Evolutionary conservation across 2,329 filamentous ascomycete genomes (phyloP), one percentile per base, ranked within the genome.

Genomic region (Dactylellina cionopaga): DNA sequence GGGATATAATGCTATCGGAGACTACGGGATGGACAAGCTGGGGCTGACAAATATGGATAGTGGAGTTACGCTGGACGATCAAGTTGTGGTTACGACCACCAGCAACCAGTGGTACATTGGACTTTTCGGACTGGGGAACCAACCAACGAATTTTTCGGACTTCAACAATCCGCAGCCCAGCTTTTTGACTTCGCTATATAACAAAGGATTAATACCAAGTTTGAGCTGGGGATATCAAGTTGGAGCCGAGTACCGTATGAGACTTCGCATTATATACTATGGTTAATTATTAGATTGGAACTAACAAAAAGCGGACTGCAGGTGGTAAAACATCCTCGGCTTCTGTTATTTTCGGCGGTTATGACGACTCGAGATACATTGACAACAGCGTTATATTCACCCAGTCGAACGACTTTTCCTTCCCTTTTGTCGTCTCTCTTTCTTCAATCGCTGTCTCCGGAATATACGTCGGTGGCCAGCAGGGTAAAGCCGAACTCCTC

Each of bases 221-320:
- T 35, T 66, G 44, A 73, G 69, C 39, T 73, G 69, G 69, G 69
- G 69, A 0, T 73, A 73, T 9, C 69, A 66, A 9, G 46, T 54
- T 25, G 69, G 69, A 9, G 69, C 69, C 5, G 10, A 22, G 24
- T 73, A 73, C 24, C 60, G 69, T 73, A 73, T n/a, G n/a, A n/a
- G 19, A n/a, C 15, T 10, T 1, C 15, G 29, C 22, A 1, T 7
- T 52, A 5, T 9, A 1, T 22, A n/a, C 33, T 43, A 10, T n/a
- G 10, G 22, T 5, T 11, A n/a, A 4, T 24, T 2, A 11, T 3
- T 5, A 15, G n/a, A n/a, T 7, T 29, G 13, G 13, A 13, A 25
- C 43, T 65, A 47, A 56, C 43, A 19, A 6, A 15, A 3, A 6
- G n/a, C n/a, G n/a, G n/a, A 2, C 1, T 19, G 65, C 11, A 73